Base-by-base conservation (phyloP, 1,139 yeast genomes). In the Pichia sp. region DNA sequence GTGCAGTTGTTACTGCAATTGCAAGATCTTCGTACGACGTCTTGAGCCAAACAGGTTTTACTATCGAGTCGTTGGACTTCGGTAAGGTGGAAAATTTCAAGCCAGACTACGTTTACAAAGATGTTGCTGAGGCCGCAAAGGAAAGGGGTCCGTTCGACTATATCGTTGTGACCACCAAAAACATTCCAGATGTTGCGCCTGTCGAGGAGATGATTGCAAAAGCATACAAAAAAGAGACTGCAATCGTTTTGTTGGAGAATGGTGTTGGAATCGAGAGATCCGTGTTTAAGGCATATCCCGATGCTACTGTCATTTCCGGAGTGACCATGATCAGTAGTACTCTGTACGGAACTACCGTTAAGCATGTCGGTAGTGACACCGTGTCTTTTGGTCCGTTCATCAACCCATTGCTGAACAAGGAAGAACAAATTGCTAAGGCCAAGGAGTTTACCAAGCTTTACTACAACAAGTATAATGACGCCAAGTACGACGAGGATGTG, bases 251-350 rank as follows among this genome's bases (percentile, higher is more conserved):
- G 55, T 66, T 85, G 47, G 93, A 87, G 67, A 87, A 87, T 62
- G 95, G 95, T 3, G 72, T 85, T 53, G 90, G 83, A 40, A 84
- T 85, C 55, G 95, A 87, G 64, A 71, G 70, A 51, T 80, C 86
- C 1, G 75, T 83, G 60, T 73, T 80, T 45, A 71, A 74, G 50
- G 70, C 74, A 45, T 85, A 74, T 63, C 93, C 95, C 7, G 67
- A 72, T 0, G 78, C 79, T 48, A 67, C 79, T 18, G 76, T 85
- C 5, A 70, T 87, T 22, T 80, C 87, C 49, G 93, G 90, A 12
- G 85, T 85, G 8, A 75, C 85, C 1, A 77, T 83, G 74, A 82
- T 85, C 58, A 83, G 85, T 12, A 82, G 89, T 2, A 78, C 82
- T 43, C 80, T 82, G 60, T 74, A 71, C 55, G 72, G 78, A 52